Conservation (phyloP, 306 rosid species). For the Gastrolobium villosum region DNA sequence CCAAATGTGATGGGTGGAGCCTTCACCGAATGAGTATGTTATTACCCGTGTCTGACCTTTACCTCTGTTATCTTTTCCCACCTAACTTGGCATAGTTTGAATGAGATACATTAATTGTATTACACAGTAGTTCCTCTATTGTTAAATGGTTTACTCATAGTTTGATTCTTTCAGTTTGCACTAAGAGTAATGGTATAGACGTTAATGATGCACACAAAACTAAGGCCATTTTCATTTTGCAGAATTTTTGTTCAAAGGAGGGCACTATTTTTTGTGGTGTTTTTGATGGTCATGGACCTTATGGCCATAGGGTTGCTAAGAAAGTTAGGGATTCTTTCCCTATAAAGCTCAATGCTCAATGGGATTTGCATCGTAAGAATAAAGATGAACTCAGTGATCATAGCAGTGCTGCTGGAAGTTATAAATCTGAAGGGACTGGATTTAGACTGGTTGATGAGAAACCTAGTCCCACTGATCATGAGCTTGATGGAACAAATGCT, state of each 20-base stretch:
- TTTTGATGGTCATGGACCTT: slow-evolving; percentile 98
- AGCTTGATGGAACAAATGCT: slow-evolving; percentile 44
- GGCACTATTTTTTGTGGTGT: slow-evolving; percentile 87
- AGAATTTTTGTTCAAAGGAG: slow-evolving; percentile 82
- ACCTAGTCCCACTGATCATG: slow-evolving; percentile 41
- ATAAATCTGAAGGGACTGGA: slow-evolving; percentile 49
- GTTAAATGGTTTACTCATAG: neutral
- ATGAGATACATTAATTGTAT: slow-evolving; percentile 2
- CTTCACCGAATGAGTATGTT: neutral
- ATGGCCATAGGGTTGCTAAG: slow-evolving; percentile 89
- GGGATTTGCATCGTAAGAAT: slow-evolving; percentile 62
- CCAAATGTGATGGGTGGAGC: neutral
- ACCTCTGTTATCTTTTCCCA: neutral
- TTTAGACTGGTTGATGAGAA: slow-evolving; percentile 50
- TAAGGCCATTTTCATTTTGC: slow-evolving; percentile 21
- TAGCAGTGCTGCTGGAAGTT: slow-evolving; percentile 49
- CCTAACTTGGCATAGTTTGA: slow-evolving; percentile 3
- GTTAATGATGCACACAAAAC: slow-evolving; percentile 3
- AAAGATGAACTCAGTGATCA: slow-evolving; percentile 48
- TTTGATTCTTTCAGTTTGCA: slow-evolving; percentile 9
- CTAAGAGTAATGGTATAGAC: slow-evolving; percentile 13
- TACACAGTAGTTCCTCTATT: neutral
- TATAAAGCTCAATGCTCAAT: slow-evolving; percentile 73
- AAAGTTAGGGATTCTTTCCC: slow-evolving; percentile 92
- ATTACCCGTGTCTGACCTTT: neutral